Evolutionary conservation across 2,329 filamentous ascomycete genomes (phyloP), one percentile per base, ranked within the genome.

Genomic region (Claviceps lovelessii): DNA sequence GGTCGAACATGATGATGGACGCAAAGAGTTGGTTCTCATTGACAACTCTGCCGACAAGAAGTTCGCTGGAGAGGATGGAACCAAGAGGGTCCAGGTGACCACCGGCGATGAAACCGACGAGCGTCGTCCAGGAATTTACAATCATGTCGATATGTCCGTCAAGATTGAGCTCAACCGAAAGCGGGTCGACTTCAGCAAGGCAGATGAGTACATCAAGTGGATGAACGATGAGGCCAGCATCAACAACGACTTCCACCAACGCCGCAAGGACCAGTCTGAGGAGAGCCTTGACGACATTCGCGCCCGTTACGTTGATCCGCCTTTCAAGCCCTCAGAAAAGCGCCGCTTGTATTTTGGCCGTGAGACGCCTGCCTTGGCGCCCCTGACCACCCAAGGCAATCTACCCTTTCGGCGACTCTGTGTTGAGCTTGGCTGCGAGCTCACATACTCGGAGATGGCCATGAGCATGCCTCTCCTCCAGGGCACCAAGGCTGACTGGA

Each of bases 391-490:
- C 0, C 93, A 97, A 71, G 93, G 93, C 49, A 98, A 98, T 64
- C 76, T 97, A 50, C 93, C 93, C 1, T 98, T 95, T 74, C 85
- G 93, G 55, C 82, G 93, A 51, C 80, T 98, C 35, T 96, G 90
- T 64, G 84, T 89, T 13, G 86, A 90, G 54, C 78, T 97, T 29
- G 93, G 93, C 41, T 90, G 90, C 33, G 86, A 96, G 65, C 77
- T 95, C 51, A 98, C 93, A 0, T 98, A 95, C 74, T 97, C 91
- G 0, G 93, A 98, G 70, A 98, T 98, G 93, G 93, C 91, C 4
- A 87, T 98, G 79, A 84, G 88, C 33, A 74, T 95, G 69, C 90
- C 91, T 10, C 72, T 98, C 46, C 78, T 98, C 6, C 90, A 96
- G 68, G 93, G 93, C 41, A 81, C 86, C 59, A 94, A 91, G 70